Base-by-base conservation (phyloP, 495 filamentous ascomycete species). In the Tirmania nivea region DNA sequence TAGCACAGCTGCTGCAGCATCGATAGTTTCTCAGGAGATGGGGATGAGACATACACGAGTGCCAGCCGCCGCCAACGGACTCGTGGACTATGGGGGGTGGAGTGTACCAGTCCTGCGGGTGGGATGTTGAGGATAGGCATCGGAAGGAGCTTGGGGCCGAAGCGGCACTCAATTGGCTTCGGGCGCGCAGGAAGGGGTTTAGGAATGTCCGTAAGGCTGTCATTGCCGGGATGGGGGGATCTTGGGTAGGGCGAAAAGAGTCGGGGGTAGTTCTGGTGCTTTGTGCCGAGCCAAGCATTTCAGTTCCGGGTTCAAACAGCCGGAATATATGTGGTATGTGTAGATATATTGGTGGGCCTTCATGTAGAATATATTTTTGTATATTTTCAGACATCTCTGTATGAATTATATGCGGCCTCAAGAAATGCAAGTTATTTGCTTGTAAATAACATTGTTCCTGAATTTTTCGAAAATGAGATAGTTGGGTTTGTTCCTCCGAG, bases 21-120 rank as follows among this genome's bases (percentile, higher is more conserved):
- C 39, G 3, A 8, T 19, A 45, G 39, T 2, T 1, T 14, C 2
- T 19, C 17, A 17, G 51, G 14, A 67, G 61, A 64, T 66, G 59
- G 54, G 16, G 34, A 37, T 19, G 20, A 52, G 12, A 35, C 51
- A n/a, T 42, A 65, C 62, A 65, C 16, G 62, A 65, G 48, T 65
- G 62, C 61, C 62, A 65, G 47, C 62, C 62, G 12, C 62, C 62
- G 9, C 57, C 62, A 14, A 65, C 55, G 16, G 59, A 59, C 54
- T 65, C 62, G 48, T 64, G 62, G 7, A 65, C 62, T 16, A 61
- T 55, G 8, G 61, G 62, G 1, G 62, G 61, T 2, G 62, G 62
- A 8, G 59, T 60, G 54, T 61, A 64, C 51, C 56, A 64, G 52
- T 64, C 62, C 17, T 16, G 52, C n/a, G 21, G 20, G 31, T 8